These are phyloP conservation scores for Auricularia sp. DNA, from an alignment of 768 basidiomycete genomes.

Conservation along the genomic window DNA sequence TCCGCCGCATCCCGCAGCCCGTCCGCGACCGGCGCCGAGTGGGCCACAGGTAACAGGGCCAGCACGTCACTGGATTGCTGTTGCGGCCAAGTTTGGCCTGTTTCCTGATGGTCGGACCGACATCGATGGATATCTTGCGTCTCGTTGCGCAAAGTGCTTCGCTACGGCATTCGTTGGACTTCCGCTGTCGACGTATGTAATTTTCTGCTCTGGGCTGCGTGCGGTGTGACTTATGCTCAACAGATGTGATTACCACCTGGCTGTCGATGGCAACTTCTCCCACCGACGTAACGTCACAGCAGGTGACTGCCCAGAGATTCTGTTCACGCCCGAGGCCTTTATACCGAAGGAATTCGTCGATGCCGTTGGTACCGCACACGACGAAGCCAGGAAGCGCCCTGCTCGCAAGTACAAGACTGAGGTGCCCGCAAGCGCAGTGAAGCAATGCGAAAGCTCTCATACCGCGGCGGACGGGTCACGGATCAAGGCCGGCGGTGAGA, in stretches of 20 bases:
- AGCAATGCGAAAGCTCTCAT: constrained; percentile 9
- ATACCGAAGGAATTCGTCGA: constrained; percentile 27
- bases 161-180: no score
- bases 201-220: no score
- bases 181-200: no score
- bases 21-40: no score
- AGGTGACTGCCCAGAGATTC: constrained; percentile 27
- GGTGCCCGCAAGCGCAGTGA: constrained; percentile 23
- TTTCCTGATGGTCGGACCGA: no score
- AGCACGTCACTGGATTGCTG: no score
- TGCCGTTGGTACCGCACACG: constrained; percentile 19
- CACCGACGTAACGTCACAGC: constrained; percentile 22
- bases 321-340: constrained; percentile 23
- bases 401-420: neutral
- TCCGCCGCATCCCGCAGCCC: no score
- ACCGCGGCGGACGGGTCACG: neutral
- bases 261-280: constrained; percentile 30
- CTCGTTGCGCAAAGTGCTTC: no score
- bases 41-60: no score
- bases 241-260: constrained; percentile 28
- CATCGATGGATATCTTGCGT: no score
- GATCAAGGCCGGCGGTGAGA: neutral
- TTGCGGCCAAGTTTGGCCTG: no score
- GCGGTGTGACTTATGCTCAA: constrained; percentile 8
- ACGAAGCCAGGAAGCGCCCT: constrained; percentile 12